Base-by-base conservation (phyloP, 75 land plant genomes). In the Isoetes taiwanensis region DNA sequence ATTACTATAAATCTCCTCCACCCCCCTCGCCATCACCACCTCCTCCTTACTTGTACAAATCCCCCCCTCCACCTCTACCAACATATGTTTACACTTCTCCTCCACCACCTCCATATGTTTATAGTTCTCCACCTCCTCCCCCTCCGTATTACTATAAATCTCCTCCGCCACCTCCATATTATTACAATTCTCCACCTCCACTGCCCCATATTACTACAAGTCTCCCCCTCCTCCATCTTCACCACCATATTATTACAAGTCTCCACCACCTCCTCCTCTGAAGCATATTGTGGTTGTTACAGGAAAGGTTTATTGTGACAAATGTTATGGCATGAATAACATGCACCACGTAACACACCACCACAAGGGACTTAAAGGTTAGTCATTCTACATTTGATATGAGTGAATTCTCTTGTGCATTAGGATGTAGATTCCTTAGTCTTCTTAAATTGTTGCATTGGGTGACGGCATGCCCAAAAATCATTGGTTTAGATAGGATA, bases 151-250 rank as follows among this genome's bases (percentile, higher is more conserved):
- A n/a, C n/a, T n/a, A n/a, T n/a, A n/a, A n/a, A n/a, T n/a, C n/a
- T n/a, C n/a, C n/a, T n/a, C n/a, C n/a, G n/a, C 39, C 39, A 37
- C 39, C 39, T 9, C 39, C 39, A 37, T 46, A 46, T 23, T 8
- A 46, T 6, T 46, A 46, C 50, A 46, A 46, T 5, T 46, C 50
- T 46, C 50, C 50, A 46, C 50, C 50, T 19, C 50, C 50, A 8
- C 50, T 23, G 50, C 50, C 6, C 25, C 16, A 23, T 46, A 46
- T 16, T 8, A 46, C n/a, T 46, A 46, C 50, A 19, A 46, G 16
- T 46, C 50, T 46, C 50, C 50, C 6, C 50, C 50, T 19, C 50
- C 50, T 5, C 50, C 50, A 3, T 23, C 50, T 6, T 23, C 50
- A 6, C 50, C 50, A 19, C 25, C 16, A 19, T 46, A 46, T 23